These are phyloP conservation scores for Athelia sp. DNA, from an alignment of 1,284 basidiomycete species.

Conservation along the genomic window DNA sequence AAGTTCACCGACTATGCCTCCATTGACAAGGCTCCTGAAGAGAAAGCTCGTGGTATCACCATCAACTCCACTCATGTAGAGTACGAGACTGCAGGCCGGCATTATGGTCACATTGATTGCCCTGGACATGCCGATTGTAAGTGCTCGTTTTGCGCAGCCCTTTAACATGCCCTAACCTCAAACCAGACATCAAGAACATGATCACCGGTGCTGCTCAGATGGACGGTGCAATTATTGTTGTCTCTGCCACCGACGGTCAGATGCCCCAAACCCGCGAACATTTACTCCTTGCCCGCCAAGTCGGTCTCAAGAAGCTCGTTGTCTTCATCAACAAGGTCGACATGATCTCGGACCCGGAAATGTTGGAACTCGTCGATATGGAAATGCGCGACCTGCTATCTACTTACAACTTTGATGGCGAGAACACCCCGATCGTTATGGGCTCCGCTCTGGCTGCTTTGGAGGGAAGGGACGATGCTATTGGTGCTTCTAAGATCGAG, in stretches of 20 bases:
- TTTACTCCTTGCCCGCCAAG: conserved; percentile 94
- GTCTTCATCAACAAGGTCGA: conserved; percentile 99
- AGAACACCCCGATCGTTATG: conserved; percentile 95
- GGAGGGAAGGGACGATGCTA: conserved; percentile 77
- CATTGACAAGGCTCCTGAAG: conserved; percentile 99
- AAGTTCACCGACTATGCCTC: conserved; percentile 97
- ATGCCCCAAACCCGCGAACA: conserved; percentile 99
- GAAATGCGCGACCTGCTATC: conserved; percentile 98
- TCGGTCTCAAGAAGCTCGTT: conserved; percentile 96
- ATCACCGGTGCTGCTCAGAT: conserved; percentile 99
- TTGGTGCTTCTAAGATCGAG: conserved; percentile 79
- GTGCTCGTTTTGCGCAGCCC: conserved; percentile 25
- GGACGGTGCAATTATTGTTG: conserved; percentile 97
- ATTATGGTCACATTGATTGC: conserved; percentile 99
- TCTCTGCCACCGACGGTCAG: conserved; percentile 98
- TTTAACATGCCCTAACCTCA: not conserved
- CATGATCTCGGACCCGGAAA: conserved; percentile 94
- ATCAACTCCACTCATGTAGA: conserved; percentile 96
- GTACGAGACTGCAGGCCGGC: conserved; percentile 89
- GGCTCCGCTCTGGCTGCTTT: conserved; percentile 96
- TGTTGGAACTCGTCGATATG: conserved; percentile 99
- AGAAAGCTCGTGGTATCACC: conserved; percentile 99
- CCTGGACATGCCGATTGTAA: conserved; percentile 90
- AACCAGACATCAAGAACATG: conserved; percentile 92
- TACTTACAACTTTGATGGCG: conserved; percentile 94